phyloP scores from a whole-genome alignment of 2,329 filamentous ascomycete genomes.

The Emergomyces africanus region DNA sequence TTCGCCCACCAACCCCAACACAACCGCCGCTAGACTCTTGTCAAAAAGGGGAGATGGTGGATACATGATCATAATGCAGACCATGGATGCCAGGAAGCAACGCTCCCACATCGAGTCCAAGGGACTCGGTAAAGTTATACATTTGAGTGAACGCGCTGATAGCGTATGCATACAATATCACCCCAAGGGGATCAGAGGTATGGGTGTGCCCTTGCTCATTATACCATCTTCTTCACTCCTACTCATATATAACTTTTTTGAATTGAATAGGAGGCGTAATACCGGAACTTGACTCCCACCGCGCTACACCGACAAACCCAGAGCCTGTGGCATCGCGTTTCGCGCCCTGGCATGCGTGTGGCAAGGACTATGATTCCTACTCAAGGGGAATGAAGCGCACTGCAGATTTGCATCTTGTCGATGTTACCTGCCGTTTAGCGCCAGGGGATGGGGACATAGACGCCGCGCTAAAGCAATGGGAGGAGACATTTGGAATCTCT shows the following conservation, averaged over 20 bases:
- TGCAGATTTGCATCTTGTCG: slow-evolving; percentile 24
- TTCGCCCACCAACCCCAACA: slow-evolving; percentile 25
- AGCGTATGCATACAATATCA: slow-evolving; percentile 32
- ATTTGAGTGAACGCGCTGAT: slow-evolving; percentile 21
- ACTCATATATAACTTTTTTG: background rate
- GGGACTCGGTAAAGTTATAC: slow-evolving; percentile 27
- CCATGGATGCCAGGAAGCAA: slow-evolving; percentile 24
- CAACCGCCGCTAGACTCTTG: slow-evolving; percentile 30
- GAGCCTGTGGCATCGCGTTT: slow-evolving; percentile 26
- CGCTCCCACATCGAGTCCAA: slow-evolving; percentile 26
- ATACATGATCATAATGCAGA: slow-evolving; percentile 40
- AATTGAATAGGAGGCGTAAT: slow-evolving; percentile 28
- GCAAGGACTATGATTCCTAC: slow-evolving; percentile 23
- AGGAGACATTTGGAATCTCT: slow-evolving; percentile 24
- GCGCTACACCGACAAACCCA: slow-evolving; percentile 20
- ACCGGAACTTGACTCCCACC: slow-evolving; percentile 32
- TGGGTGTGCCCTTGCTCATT: background rate
- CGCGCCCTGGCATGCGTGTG: slow-evolving; percentile 35
- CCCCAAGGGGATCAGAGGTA: slow-evolving; percentile 30
- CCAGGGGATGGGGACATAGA: slow-evolving; percentile 25
- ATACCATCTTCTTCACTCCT: background rate
- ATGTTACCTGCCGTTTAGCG: slow-evolving; percentile 24
- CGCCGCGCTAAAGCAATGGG: slow-evolving; percentile 29
- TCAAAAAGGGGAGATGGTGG: slow-evolving; percentile 33
- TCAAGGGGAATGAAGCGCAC: slow-evolving; percentile 24